Base-by-base conservation (phyloP, 2,329 filamentous ascomycete genomes). In the Cordyceps fumosorosea region DNA sequence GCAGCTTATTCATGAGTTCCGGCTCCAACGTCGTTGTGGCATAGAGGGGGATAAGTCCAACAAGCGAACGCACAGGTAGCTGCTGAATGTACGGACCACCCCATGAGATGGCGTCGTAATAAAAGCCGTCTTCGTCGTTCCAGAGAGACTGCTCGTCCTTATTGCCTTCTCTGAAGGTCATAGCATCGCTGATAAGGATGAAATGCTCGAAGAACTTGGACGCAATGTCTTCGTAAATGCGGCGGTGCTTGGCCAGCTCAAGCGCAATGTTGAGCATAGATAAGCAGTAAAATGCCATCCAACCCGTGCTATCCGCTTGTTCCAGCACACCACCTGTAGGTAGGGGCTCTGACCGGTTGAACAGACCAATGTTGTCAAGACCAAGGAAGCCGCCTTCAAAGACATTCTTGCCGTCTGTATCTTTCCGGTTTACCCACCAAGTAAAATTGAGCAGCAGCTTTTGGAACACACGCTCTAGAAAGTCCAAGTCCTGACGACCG, bases 141-240 rank as follows among this genome's bases (percentile, higher is more conserved):
- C 93, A 98, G 8, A 98, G 79, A 40, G 93, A 96, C 70, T 91
- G 86, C 69, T 95, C 90, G 72, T 78, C 87, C 78, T 76, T 88
- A 76, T 75, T 81, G 68, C 78, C 91, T 69, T 81, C 84, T 76
- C 82, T 89, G 82, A 89, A 93, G 0, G 89, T 91, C 93, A 98
- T 97, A 63, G 93, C 95, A 77, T 98, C 95, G 71, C 91, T 96
- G 74, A 98, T 98, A 74, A 97, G 88, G 71, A 98, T 90, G 77
- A 98, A 98, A 72, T 98, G 95, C 78, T 98, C 95, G 70, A 98
- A 98, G 80, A 98, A 98, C 76, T 98, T 98, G 56, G 92, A 96
- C 1, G 93, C 93, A 78, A 98, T 89, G 71, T 98, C 93, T 79
- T 98, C 93, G 74, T 98, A 98, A 62, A 89, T 96, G 47, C 93